Evolutionary conservation across 164 flowering plant species (phyloP).

Genomic region (Santalum album): DNA sequence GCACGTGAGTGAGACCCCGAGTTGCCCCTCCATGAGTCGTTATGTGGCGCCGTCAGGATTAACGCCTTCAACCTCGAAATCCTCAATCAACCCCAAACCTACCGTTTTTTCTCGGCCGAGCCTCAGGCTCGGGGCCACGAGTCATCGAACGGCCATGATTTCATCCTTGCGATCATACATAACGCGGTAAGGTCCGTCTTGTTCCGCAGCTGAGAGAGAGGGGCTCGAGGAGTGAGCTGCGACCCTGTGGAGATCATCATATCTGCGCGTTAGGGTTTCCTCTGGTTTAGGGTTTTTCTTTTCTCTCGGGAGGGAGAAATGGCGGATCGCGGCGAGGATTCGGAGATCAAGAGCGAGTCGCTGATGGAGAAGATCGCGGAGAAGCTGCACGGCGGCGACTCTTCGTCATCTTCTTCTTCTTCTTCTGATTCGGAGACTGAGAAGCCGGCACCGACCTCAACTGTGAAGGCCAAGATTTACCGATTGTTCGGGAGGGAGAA

Average conservation of each 20-base stretch:
- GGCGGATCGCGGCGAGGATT: conserved; percentile 35
- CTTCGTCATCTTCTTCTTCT: conserved; percentile 52
- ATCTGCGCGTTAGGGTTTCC: too few species aligned
- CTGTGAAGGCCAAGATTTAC: conserved; percentile 32
- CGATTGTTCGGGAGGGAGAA: conserved; percentile 62
- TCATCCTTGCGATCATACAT: background rate
- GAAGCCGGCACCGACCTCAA: conserved; percentile 13
- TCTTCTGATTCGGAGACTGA: conserved; percentile 39
- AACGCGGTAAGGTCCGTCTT: too few species aligned
- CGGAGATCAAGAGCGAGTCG: conserved; percentile 18
- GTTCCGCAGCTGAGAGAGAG: too few species aligned
- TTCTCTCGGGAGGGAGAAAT: conserved; percentile 7
- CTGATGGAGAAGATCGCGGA: conserved; percentile 45
- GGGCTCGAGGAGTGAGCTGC: too few species aligned
- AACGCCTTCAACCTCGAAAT: too few species aligned
- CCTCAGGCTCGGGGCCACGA: background rate
- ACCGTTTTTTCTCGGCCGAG: background rate
- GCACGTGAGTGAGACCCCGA: too few species aligned
- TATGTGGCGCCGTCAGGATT: too few species aligned
- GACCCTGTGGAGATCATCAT: too few species aligned
- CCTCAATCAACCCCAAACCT: background rate
- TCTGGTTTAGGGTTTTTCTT: too few species aligned
- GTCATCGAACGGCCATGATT: background rate
- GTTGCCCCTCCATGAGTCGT: too few species aligned
- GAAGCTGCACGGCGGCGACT: conserved; percentile 30